Percentiles rank a stretch among this genome's conserved stretches.
These are phyloP conservation scores for baker's yeast (Saccharomyces cerevisiae) DNA, from an alignment of 805 yeast species.

Conservation along the genomic window DNA sequence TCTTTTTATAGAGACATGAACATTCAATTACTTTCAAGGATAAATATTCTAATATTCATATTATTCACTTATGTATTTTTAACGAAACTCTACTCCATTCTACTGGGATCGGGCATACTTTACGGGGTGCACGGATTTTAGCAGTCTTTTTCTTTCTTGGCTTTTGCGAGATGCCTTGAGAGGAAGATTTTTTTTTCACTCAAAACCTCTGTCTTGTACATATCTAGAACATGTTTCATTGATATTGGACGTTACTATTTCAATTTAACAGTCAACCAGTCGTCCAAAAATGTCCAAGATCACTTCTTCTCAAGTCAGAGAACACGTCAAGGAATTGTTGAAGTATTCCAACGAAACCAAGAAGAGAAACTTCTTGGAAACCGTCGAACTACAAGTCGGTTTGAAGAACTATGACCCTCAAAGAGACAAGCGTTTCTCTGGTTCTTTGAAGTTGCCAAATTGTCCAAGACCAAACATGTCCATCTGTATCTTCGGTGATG, in stretches of 20 bases:
- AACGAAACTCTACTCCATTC: neutral
- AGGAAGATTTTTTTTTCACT: neutral
- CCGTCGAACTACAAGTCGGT: conserved; percentile 99
- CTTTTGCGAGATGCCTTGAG: neutral
- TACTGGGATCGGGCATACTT: neutral
- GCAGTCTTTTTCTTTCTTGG: neutral
- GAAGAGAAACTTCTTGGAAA: conserved; percentile 99
- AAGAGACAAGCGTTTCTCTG: conserved; percentile 99
- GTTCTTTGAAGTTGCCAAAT: conserved; percentile 94
- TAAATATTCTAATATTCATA: neutral
- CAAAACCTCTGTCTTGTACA: neutral
- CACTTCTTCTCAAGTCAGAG: conserved; percentile 90
- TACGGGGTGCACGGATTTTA: neutral
- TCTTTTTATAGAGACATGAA: neutral
- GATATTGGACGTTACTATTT: too few relatives aligned
- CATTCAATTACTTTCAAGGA: conserved; percentile 35
- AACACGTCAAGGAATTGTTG: conserved; percentile 86
- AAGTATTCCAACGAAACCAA: conserved; percentile 87
- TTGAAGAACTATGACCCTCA: conserved; percentile 99
- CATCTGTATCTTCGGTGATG: conserved; percentile 99
- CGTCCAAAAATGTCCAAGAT: conserved; percentile 67
- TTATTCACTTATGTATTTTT: neutral
- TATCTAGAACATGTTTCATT: too few relatives aligned
- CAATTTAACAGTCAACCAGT: conserved; percentile 6
- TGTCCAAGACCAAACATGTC: conserved; percentile 99